Conservation (phyloP, 2,329 filamentous ascomycete genomes). For the Fusarium foetens region DNA sequence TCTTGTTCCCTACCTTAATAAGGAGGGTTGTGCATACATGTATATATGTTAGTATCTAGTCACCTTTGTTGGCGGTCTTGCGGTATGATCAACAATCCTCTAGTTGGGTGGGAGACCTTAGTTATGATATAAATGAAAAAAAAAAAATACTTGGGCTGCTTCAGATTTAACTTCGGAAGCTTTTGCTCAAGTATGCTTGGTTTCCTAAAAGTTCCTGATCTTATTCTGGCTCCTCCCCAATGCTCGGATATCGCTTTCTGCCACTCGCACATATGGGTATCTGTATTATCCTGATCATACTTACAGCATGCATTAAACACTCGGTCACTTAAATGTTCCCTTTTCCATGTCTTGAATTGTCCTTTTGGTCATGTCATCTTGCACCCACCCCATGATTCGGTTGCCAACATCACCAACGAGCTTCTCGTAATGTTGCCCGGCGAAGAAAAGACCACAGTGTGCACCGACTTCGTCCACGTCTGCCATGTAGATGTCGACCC, state of each 20-base stretch:
- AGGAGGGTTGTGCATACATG: no score
- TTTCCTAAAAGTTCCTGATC: neutral
- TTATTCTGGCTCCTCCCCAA: neutral
- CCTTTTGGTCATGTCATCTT: slow-evolving; percentile 65
- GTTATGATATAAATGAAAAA: neutral
- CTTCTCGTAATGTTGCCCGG: slow-evolving; percentile 76
- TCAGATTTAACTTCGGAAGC: neutral
- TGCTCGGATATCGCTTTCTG: neutral
- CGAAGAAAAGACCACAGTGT: slow-evolving; percentile 83
- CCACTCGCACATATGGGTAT: slow-evolving; percentile 9
- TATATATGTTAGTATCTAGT: no score
- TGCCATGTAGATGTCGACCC: slow-evolving; percentile 84
- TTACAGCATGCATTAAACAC: neutral
- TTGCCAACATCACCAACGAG: slow-evolving; percentile 80
- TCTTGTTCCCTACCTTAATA: no score
- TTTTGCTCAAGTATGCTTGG: neutral
- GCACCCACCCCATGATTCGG: slow-evolving; percentile 75
- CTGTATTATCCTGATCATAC: neutral
- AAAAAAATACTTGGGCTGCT: neutral
- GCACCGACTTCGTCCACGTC: slow-evolving; percentile 86
- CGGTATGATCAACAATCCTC: neutral
- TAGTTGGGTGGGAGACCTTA: neutral
- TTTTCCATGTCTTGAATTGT: slow-evolving; percentile 46
- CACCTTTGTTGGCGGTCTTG: no score
- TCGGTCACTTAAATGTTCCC: neutral